These are phyloP conservation scores for Trichoderma aggressivum DNA, from an alignment of 2,329 filamentous ascomycete species.

Conservation along the genomic window DNA sequence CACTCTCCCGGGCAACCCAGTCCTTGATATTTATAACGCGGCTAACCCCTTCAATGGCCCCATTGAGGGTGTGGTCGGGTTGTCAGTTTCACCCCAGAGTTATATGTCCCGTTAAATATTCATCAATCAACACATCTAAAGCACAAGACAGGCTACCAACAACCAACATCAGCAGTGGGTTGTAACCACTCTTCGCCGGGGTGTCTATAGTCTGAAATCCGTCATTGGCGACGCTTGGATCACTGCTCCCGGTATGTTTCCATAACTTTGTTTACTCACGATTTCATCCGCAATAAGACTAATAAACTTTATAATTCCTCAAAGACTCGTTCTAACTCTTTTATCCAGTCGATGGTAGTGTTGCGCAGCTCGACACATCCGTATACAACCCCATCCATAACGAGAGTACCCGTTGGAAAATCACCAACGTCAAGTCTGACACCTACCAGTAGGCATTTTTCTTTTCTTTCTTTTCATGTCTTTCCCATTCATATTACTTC, in stretches of 20 bases:
- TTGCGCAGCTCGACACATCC: slow-evolving; percentile 1
- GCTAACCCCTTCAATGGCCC: neutral
- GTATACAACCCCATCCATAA: slow-evolving; percentile 8
- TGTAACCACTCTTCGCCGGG: neutral
- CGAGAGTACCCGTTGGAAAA: slow-evolving; percentile 9
- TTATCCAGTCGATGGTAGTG: neutral
- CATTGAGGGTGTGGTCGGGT: neutral
- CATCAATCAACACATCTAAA: neutral
- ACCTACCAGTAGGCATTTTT: neutral
- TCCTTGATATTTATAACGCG: neutral
- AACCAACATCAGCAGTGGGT: slow-evolving; percentile 5
- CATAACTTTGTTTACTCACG: neutral
- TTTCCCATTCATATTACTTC: neutral
- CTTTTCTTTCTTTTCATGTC: neutral
- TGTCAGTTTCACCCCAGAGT: neutral
- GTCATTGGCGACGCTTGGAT: neutral
- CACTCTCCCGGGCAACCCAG: neutral
- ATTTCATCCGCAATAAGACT: neutral
- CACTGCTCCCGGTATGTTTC: slow-evolving; percentile 4
- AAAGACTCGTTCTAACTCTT: neutral
- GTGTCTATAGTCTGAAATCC: slow-evolving; percentile 1
- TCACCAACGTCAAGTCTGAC: neutral
- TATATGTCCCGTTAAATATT: neutral
- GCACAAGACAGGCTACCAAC: neutral
- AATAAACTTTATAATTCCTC: neutral